phyloP scores from a whole-genome alignment of 2,329 filamentous ascomycete genomes.

The Chrysosphaeria jannelii region DNA sequence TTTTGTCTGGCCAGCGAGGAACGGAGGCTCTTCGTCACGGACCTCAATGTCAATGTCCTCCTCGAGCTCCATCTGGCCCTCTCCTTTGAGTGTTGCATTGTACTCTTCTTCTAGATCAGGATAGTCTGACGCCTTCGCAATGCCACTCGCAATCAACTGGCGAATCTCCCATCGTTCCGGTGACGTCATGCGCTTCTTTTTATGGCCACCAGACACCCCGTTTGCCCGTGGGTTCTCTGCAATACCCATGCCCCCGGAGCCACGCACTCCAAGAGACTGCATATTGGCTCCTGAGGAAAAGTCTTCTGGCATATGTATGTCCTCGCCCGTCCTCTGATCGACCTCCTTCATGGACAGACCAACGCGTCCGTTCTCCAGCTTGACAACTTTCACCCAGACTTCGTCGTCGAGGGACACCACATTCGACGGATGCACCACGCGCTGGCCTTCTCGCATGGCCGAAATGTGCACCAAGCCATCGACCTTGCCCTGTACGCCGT shows the following conservation, averaged over 20 bases:
- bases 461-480: constrained; percentile 89
- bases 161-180: constrained; percentile 95
- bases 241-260: constrained; percentile 18
- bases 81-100: constrained; percentile 57
- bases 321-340: constrained; percentile 63
- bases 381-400: constrained; percentile 81
- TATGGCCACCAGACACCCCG: too few relatives aligned
- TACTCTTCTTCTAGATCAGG: constrained; percentile 89
- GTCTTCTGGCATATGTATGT: constrained; percentile 47
- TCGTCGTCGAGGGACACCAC: constrained; percentile 50
- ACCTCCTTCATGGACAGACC: constrained; percentile 94
- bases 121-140: constrained; percentile 75
- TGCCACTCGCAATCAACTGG: constrained; percentile 83
- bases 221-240: constrained; percentile 1
- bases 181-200: constrained; percentile 87
- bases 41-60: constrained; percentile 96
- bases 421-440: constrained; percentile 80
- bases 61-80: constrained; percentile 71
- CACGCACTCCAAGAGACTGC: constrained; percentile 38
- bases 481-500: constrained; percentile 60
- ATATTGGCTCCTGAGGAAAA: constrained; percentile 78
- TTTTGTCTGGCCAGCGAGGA: constrained; percentile 85
- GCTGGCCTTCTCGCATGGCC: constrained; percentile 52
- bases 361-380: constrained; percentile 52
- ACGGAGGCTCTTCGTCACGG: constrained; percentile 83